These are phyloP conservation scores for Shiraia sp. DNA, from an alignment of 2,329 filamentous ascomycete species.

Conservation along the genomic window DNA sequence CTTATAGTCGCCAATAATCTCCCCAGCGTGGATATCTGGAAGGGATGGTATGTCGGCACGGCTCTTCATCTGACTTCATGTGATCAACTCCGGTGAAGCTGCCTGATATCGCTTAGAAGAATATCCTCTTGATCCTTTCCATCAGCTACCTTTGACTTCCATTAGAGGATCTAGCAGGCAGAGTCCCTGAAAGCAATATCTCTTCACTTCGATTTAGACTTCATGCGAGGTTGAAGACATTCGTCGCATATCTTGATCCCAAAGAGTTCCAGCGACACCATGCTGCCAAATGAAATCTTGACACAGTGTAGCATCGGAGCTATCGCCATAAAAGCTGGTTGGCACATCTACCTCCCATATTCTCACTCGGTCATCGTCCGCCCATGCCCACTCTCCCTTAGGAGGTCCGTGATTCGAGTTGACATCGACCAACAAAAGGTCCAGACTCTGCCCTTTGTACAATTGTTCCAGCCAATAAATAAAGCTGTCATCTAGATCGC, in stretches of 20 bases:
- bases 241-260: conserved; percentile 20
- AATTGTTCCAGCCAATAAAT: conserved; percentile 22
- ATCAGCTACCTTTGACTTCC: too few relatives aligned
- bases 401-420: conserved; percentile 30
- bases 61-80: too few relatives aligned
- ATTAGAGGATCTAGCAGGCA: too few relatives aligned
- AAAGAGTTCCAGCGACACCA: conserved; percentile 27
- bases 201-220: too few relatives aligned
- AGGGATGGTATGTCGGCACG: too few relatives aligned
- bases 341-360: conserved; percentile 36
- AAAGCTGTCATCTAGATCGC: conserved; percentile 12
- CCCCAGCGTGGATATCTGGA: too few relatives aligned
- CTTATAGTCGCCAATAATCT: too few relatives aligned
- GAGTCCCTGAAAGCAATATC: too few relatives aligned
- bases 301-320: conserved; percentile 26
- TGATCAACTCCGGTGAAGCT: too few relatives aligned
- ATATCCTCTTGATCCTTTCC: too few relatives aligned
- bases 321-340: conserved; percentile 34
- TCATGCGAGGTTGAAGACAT: too few relatives aligned
- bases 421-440: conserved; percentile 32
- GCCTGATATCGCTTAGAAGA: too few relatives aligned
- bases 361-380: conserved; percentile 19
- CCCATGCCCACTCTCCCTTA: conserved; percentile 21
- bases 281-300: conserved; percentile 31
- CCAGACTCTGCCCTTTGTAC: conserved; percentile 24